phyloP scores from a whole-genome alignment of 1,139 yeast genomes.

The Magnusiomyces fungicola region DNA sequence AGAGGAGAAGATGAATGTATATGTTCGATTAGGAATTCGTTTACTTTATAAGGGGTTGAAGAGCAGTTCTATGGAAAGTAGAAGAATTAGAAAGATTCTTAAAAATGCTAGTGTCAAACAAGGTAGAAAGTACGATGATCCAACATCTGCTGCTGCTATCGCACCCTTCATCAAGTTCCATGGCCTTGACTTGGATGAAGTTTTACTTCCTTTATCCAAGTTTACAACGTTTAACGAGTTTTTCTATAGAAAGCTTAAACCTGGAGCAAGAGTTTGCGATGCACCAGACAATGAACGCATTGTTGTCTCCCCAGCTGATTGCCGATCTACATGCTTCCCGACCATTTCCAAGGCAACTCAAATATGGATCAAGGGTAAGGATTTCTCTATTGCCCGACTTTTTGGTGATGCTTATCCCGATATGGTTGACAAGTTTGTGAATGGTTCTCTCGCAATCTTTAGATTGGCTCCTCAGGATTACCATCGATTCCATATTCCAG shows the following conservation, averaged over 20 bases:
- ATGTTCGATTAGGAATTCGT: conserved; percentile 81
- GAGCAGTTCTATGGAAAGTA: conserved; percentile 45
- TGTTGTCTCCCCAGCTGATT: conserved; percentile 80
- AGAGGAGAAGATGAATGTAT: conserved; percentile 89
- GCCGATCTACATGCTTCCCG: conserved; percentile 68
- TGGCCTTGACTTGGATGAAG: conserved; percentile 64
- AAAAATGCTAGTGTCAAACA: conserved; percentile 67
- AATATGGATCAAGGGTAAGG: conserved; percentile 86
- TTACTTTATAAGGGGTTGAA: conserved; percentile 68
- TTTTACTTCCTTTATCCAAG: conserved; percentile 42
- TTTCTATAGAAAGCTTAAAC: conserved; percentile 70
- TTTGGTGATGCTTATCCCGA: conserved; percentile 51
- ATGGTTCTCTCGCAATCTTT: conserved; percentile 68
- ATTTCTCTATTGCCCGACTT: conserved; percentile 61
- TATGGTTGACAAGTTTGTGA: conserved; percentile 41
- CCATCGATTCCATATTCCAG: conserved; percentile 88
- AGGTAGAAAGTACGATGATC: conserved; percentile 74
- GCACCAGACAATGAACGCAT: conserved; percentile 43
- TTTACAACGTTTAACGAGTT: conserved; percentile 80
- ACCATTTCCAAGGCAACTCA: conserved; percentile 58
- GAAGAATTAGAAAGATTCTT: conserved; percentile 50
- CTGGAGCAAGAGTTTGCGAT: conserved; percentile 65
- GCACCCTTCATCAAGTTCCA: conserved; percentile 76
- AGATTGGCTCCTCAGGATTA: conserved; percentile 96
- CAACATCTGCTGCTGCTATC: conserved; percentile 59